phyloP scores from a whole-genome alignment of 805 yeast genomes.

The Candida sithepensis region DNA sequence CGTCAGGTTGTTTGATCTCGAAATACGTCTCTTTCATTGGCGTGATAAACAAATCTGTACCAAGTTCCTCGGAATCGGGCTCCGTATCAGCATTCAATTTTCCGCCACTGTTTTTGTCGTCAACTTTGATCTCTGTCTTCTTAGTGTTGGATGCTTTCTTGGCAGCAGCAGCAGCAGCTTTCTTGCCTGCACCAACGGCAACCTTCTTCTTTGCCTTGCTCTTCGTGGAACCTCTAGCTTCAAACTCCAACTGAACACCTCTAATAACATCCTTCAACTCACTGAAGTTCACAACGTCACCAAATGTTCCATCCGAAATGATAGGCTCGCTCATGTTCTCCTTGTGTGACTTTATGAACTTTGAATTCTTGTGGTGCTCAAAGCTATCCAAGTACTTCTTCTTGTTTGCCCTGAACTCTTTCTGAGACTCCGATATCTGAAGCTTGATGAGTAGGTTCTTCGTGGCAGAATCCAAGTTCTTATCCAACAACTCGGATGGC shows the following conservation, averaged over 20 bases:
- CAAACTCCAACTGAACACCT: conserved; percentile 8
- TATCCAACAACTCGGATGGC: conserved; percentile 28
- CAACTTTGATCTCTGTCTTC: no score
- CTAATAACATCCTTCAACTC: conserved; percentile 21
- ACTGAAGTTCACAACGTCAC: conserved; percentile 11
- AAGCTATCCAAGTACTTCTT: conserved; percentile 15
- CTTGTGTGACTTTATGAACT: conserved; percentile 13
- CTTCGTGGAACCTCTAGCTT: background rate
- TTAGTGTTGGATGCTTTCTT: no score
- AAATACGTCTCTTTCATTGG: no score
- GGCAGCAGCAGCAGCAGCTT: no score
- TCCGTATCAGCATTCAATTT: no score
- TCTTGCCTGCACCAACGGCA: background rate
- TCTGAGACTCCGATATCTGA: conserved; percentile 27
- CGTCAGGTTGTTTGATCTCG: no score
- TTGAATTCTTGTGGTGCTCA: conserved; percentile 10
- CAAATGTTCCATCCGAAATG: conserved; percentile 18
- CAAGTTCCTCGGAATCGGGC: no score
- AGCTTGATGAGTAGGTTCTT: conserved; percentile 24
- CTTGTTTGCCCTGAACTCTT: conserved; percentile 28
- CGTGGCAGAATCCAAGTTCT: conserved; percentile 19
- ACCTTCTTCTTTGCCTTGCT: background rate
- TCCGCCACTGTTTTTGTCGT: no score
- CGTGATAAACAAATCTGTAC: no score
- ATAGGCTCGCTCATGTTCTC: conserved; percentile 19